phyloP scores from a whole-genome alignment of 306 rosid genomes.

The Datisca glomerata region DNA sequence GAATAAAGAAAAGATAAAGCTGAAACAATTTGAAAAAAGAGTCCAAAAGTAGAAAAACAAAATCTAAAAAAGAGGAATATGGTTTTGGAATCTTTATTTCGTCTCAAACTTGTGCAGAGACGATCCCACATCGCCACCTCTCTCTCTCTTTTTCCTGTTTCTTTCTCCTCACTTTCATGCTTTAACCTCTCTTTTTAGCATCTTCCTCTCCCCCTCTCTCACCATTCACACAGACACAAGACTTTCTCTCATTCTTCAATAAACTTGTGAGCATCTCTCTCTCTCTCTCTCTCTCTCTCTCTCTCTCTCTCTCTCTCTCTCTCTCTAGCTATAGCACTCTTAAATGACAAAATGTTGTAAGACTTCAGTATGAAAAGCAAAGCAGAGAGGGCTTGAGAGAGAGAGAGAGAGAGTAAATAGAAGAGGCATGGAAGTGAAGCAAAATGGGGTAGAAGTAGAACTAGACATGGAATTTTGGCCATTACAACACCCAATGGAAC shows the following conservation, averaged over 20 bases:
- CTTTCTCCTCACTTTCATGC: conserved; percentile 43
- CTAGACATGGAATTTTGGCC: conserved; percentile 66
- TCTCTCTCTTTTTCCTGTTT: conserved; percentile 4
- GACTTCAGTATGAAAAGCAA: conserved; percentile 31
- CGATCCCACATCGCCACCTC: conserved; percentile 38
- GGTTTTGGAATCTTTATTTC: conserved; percentile 59
- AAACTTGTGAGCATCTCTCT: background rate
- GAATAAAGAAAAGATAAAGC: conserved; percentile 3
- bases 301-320: background rate
- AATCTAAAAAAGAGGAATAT: conserved; percentile 28
- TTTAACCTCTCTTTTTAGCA: conserved; percentile 1
- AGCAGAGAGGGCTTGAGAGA: too few relatives aligned
- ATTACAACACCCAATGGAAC: conserved; percentile 86
- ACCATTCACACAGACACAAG: conserved; percentile 1
- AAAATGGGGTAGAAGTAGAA: conserved; percentile 22
- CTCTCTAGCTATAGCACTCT: background rate
- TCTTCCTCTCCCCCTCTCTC: conserved; percentile 3
- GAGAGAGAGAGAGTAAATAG: conserved; percentile 10
- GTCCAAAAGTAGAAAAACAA: conserved; percentile 13
- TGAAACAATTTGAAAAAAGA: too few relatives aligned
- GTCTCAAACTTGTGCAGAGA: conserved; percentile 17
- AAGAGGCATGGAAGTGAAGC: conserved; percentile 8
- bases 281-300: conserved; percentile 2
- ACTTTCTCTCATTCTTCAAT: conserved; percentile 7
- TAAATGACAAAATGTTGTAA: background rate